Base-by-base conservation (phyloP, 345 rosid genomes). In the Salix koriyanagi region DNA sequence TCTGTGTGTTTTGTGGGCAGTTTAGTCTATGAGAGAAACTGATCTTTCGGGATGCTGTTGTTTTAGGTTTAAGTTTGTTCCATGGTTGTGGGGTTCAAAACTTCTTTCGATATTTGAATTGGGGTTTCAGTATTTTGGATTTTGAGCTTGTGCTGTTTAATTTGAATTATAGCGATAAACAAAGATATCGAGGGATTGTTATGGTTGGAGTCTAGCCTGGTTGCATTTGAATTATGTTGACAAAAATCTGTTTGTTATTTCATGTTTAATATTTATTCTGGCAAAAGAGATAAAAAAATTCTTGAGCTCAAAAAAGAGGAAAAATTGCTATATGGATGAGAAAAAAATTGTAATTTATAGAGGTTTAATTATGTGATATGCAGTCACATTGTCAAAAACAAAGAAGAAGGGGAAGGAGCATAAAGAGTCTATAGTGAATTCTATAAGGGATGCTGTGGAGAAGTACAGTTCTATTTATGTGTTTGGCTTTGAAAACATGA, bases 361-460 rank as follows among this genome's bases (percentile, higher is more conserved):
- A 10, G 28, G 66, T 61, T 23, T 42, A 69, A 30, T 36, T 52
- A 16, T 74, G 30, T 69, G 5, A 36, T 68, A 66, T 75, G 87
- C 83, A 90, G 98, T 96, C 80, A 90, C 99, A n/a, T 76, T 96
- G 75, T 89, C 99, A 2, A 96, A 96, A 88, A 92, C 98, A 5
- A 96, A 91, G 91, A 96, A 92, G 92, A 96, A 96, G 81, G 99
- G 99, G 41, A 91, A 87, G 62, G 98, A 88, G 70, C 98, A 96
- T 71, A 96, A 96, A 71, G 98, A 96, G 77, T 1, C 54, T 26
- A 82, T 94, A 46, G 89, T 94, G 1, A 86, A 84, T 79, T 72
- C 90, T 21, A 89, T 96, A 75, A 89, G 97, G 69, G 92, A 91
- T n/a, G 90, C 95, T 42, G 90, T 79, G 1, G 98, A 96, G 19